A percentile compares a stretch with the other conserved stretches of the same genome.
phyloP scores from a whole-genome alignment of 768 basidiomycete genomes.

The Naganishia kalamii region DNA sequence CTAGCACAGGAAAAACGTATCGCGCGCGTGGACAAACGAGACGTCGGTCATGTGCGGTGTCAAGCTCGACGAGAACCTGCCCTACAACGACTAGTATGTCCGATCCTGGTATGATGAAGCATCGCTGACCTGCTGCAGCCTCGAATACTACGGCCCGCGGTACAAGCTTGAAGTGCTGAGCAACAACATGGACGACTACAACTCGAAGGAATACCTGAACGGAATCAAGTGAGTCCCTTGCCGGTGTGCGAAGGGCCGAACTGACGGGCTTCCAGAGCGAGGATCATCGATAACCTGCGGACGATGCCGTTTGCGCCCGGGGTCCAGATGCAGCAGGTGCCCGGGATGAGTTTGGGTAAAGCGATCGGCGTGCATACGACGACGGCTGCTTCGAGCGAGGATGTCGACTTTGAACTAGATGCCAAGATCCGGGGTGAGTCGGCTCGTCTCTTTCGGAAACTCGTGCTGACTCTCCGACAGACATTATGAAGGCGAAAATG shows the following conservation, averaged over 20 bases:
- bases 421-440: slow-evolving; percentile 45
- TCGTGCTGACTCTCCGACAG: slow-evolving; percentile 13
- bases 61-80: slow-evolving; percentile 53
- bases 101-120: background rate
- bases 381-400: slow-evolving; percentile 44
- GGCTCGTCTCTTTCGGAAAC: background rate
- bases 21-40: slow-evolving; percentile 90
- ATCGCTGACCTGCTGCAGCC: slow-evolving; percentile 71
- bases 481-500: slow-evolving; percentile 22
- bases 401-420: slow-evolving; percentile 48
- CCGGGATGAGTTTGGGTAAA: slow-evolving; percentile 51
- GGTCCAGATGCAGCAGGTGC: slow-evolving; percentile 76
- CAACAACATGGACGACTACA: slow-evolving; percentile 93
- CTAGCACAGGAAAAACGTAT: slow-evolving; percentile 68
- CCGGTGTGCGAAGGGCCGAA: background rate
- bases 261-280: slow-evolving; percentile 47
- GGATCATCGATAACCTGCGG: slow-evolving; percentile 56
- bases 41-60: slow-evolving; percentile 90
- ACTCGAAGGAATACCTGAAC: slow-evolving; percentile 73
- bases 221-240: slow-evolving; percentile 59
- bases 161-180: slow-evolving; percentile 84
- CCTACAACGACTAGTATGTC: slow-evolving; percentile 47
- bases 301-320: slow-evolving; percentile 70
- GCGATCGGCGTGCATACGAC: slow-evolving; percentile 50
- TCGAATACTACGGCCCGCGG: slow-evolving; percentile 95